These are phyloP conservation scores for Parastagonospora nodorum DNA, from an alignment of 2,329 filamentous ascomycete genomes.

Conservation along the genomic window DNA sequence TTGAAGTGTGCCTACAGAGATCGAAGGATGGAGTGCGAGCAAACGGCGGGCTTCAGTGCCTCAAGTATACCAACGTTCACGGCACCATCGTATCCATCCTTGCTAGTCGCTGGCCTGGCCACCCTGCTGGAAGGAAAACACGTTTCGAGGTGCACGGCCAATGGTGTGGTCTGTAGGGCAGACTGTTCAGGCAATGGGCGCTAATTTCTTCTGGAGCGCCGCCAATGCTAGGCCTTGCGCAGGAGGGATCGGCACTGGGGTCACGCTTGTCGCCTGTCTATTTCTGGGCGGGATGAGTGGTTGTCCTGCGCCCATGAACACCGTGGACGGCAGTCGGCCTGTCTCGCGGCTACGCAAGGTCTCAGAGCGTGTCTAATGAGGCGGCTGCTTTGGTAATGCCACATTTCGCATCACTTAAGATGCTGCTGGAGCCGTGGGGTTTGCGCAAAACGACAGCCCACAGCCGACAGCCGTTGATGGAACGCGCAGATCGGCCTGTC, in stretches of 20 bases:
- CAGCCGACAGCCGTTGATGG: slow-evolving; percentile 3
- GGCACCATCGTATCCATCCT: slow-evolving; percentile 8
- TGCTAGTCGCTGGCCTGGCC: slow-evolving; percentile 19
- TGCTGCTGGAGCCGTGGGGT: slow-evolving; percentile 1
- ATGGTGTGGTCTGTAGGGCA: slow-evolving; percentile 11
- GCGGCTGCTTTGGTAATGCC: not conserved
- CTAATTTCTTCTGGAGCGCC: slow-evolving; percentile 28
- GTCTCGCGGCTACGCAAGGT: slow-evolving; percentile 6
- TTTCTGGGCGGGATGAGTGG: slow-evolving; percentile 32
- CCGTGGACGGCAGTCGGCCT: slow-evolving; percentile 14
- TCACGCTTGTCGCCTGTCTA: slow-evolving; percentile 22
- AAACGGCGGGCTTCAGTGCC: slow-evolving; percentile 16
- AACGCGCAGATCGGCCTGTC: not conserved
- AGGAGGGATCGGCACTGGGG: slow-evolving; percentile 29
- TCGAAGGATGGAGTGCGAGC: slow-evolving; percentile 16
- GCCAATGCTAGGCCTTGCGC: slow-evolving; percentile 26
- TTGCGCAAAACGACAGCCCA: not conserved
- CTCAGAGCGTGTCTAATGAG: not conserved
- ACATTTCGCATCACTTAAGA: not conserved
- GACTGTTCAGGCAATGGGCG: slow-evolving; percentile 26
- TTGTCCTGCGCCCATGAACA: slow-evolving; percentile 4
- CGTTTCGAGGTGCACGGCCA: slow-evolving; percentile 17
- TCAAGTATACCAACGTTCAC: slow-evolving; percentile 26
- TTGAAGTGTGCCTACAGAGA: slow-evolving; percentile 32
- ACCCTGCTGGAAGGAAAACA: slow-evolving; percentile 2